These are phyloP conservation scores for Colletotrichum orchidophilum DNA, from an alignment of 2,329 filamentous ascomycete genomes.

Conservation along the genomic window DNA sequence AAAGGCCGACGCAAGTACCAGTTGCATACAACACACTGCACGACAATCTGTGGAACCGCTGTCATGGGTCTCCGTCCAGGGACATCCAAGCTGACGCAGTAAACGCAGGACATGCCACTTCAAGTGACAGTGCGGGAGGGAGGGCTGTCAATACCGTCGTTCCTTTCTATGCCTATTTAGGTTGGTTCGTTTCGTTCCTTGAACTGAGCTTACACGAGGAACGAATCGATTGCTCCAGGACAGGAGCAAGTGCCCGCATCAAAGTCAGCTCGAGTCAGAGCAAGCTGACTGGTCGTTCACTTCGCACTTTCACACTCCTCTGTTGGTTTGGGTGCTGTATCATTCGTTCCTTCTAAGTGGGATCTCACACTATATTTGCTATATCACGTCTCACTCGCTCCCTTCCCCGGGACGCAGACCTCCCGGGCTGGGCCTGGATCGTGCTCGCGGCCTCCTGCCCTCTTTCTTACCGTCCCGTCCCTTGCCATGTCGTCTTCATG, in stretches of 20 bases:
- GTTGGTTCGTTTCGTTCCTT: slow-evolving; percentile 6
- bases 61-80: slow-evolving; percentile 19
- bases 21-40: neutral
- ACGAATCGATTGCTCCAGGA: neutral
- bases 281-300: neutral
- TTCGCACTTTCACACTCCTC: neutral
- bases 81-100: slow-evolving; percentile 18
- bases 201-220: neutral
- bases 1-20: neutral
- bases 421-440: slow-evolving; percentile 13
- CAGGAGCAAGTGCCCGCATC: neutral
- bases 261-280: neutral
- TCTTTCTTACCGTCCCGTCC: neutral
- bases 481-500: neutral
- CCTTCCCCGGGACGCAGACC: neutral
- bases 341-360: neutral
- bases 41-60: slow-evolving; percentile 19
- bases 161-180: neutral
- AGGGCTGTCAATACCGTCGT: neutral
- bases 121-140: slow-evolving; percentile 10
- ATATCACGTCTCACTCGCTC: slow-evolving; percentile 11
- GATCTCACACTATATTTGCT: neutral
- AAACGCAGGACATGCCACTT: slow-evolving; percentile 6
- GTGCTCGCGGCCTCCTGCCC: neutral
- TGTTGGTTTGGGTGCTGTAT: neutral